Conservation (phyloP, 352 stramenopile genomes). For the Phytopythium litorale region DNA sequence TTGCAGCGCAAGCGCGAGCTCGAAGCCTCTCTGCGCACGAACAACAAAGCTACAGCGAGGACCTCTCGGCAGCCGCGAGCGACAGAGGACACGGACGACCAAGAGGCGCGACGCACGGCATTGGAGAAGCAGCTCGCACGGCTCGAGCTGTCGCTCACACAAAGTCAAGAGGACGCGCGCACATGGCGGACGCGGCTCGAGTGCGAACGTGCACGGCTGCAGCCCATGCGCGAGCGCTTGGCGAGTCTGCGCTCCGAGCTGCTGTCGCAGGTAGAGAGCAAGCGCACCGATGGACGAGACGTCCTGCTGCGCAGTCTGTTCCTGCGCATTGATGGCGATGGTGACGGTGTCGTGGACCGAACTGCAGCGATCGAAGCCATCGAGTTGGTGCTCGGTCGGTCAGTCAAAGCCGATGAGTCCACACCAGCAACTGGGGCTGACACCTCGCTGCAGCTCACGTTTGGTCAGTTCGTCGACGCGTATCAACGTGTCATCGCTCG, state of each 20-base stretch:
- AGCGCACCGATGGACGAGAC: constrained; percentile 10
- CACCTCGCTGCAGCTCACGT: constrained; percentile 15
- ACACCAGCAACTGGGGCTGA: constrained; percentile 4
- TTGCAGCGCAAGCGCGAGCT: constrained; percentile 42
- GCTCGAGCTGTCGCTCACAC: constrained; percentile 27
- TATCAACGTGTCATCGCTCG: not conserved
- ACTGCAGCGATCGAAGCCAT: constrained; percentile 19
- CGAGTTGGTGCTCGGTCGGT: constrained; percentile 19
- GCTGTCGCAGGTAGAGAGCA: not conserved
- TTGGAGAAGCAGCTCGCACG: constrained; percentile 44
- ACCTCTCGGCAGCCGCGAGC: constrained; percentile 1
- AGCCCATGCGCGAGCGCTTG: constrained; percentile 32
- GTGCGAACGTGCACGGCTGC: constrained; percentile 40
- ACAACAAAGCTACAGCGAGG: not conserved
- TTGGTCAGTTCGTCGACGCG: constrained; percentile 27
- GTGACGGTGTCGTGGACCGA: constrained; percentile 17
- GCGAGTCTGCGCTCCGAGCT: constrained; percentile 22
- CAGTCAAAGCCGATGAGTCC: not conserved
- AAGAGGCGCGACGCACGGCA: constrained; percentile 13
- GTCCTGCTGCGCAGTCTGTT: constrained; percentile 30
- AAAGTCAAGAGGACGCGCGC: constrained; percentile 35
- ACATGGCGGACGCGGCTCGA: constrained; percentile 38
- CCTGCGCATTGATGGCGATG: constrained; percentile 12
- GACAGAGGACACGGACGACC: not conserved
- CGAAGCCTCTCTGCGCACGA: constrained; percentile 17